phyloP scores from a whole-genome alignment of 2,329 filamentous ascomycete species.

The Amauroascus verrucosus region DNA sequence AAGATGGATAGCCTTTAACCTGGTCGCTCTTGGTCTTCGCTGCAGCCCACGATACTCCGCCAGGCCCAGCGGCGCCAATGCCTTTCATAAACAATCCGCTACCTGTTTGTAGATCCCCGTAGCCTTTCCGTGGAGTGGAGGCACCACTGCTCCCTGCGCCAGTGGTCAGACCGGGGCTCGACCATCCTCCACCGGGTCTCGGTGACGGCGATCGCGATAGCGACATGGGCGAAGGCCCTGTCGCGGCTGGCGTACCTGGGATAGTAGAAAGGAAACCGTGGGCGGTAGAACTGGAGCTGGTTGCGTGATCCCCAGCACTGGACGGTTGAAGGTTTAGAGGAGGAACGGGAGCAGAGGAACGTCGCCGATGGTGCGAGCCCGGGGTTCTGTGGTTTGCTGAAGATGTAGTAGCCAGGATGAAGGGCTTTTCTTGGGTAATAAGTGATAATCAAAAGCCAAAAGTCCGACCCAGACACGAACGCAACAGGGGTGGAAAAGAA shows the following conservation, averaged over 20 bases:
- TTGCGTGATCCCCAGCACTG: slow-evolving; percentile 2
- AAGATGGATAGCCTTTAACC: slow-evolving; percentile 65
- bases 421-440: background rate
- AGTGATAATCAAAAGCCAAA: background rate
- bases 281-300: slow-evolving; percentile 17
- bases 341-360: slow-evolving; percentile 10
- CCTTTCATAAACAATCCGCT: slow-evolving; percentile 28
- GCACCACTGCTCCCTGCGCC: slow-evolving; percentile 49
- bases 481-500: background rate
- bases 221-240: slow-evolving; percentile 56
- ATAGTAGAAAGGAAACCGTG: slow-evolving; percentile 43
- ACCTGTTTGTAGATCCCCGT: slow-evolving; percentile 42
- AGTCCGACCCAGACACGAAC: background rate
- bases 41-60: slow-evolving; percentile 64
- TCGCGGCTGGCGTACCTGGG: slow-evolving; percentile 49
- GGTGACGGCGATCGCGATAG: slow-evolving; percentile 82
- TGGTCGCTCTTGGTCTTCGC: slow-evolving; percentile 67
- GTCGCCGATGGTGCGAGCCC: slow-evolving; percentile 15
- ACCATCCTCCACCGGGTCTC: slow-evolving; percentile 74
- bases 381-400: slow-evolving; percentile 6
- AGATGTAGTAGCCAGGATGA: slow-evolving; percentile 13
- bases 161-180: slow-evolving; percentile 66
- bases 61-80: slow-evolving; percentile 17
- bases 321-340: slow-evolving; percentile 11
- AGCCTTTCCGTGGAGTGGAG: slow-evolving; percentile 50